Conservation (phyloP, 2,329 filamentous ascomycete genomes). For the Aureobasidium vineae region DNA sequence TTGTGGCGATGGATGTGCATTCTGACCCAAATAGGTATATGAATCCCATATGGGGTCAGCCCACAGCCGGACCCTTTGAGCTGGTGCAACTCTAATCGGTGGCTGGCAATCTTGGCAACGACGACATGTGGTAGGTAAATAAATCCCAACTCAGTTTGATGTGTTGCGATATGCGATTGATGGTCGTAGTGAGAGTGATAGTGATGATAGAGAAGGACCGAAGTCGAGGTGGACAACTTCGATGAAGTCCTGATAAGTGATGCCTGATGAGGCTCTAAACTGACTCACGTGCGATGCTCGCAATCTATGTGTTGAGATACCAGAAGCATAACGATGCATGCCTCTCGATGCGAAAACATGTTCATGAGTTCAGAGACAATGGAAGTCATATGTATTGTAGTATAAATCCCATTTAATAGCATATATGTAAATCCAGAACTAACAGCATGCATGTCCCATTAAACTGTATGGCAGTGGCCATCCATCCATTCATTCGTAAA, state of each 20-base stretch:
- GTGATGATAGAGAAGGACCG: constrained; percentile 6
- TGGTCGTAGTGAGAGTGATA: background rate
- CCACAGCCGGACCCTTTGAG: constrained; percentile 13
- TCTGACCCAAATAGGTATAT: constrained; percentile 19
- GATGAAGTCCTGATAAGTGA: background rate
- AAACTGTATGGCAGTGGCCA: background rate
- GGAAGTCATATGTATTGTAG: too few species aligned
- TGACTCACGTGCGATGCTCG: constrained; percentile 1
- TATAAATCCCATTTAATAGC: background rate
- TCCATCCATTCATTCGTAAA: constrained; percentile 8
- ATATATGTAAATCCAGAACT: background rate
- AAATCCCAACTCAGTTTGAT: constrained; percentile 11
- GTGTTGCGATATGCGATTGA: background rate
- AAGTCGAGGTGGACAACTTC: background rate
- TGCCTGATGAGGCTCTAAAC: background rate
- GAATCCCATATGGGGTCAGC: constrained; percentile 13
- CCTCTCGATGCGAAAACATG: background rate
- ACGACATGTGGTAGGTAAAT: constrained; percentile 19
- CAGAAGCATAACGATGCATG: background rate
- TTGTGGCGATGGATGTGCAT: constrained; percentile 14
- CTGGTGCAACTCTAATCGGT: constrained; percentile 1
- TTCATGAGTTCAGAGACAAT: background rate
- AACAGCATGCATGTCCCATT: constrained; percentile 11
- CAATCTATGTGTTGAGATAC: background rate
- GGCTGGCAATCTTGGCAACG: constrained; percentile 22